Percentiles rank a stretch among this genome's conserved stretches.
Conservation (phyloP, 306 rosid genomes). For the Canavalia gladiata region DNA sequence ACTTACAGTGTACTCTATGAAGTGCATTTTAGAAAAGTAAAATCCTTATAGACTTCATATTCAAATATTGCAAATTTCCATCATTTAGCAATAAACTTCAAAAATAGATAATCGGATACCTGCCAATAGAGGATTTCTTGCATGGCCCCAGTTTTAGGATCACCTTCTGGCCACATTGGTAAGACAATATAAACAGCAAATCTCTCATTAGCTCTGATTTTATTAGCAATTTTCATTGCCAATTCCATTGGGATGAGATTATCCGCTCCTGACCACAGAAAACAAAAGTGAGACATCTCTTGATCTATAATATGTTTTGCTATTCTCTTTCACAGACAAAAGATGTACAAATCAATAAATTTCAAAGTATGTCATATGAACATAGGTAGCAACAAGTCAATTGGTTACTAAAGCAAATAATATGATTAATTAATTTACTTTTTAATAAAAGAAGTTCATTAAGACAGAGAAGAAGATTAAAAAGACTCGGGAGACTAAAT, state of each 20-base stretch:
- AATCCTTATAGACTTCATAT: conserved; percentile 27
- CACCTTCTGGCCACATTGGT: conserved; percentile 99
- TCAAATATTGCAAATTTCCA: conserved; percentile 23
- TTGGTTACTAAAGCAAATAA: conserved; percentile 20
- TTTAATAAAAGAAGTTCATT: background rate
- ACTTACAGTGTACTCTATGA: conserved; percentile 25
- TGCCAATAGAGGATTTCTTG: conserved; percentile 99
- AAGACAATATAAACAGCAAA: conserved; percentile 83
- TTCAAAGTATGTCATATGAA: conserved; percentile 34
- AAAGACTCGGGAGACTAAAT: conserved; percentile 24
- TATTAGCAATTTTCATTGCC: conserved; percentile 88
- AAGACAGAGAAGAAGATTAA: background rate
- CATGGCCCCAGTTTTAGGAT: conserved; percentile 77
- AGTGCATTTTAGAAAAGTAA: conserved; percentile 26
- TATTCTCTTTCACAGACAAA: conserved; percentile 12
- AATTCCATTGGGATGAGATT: conserved; percentile 96
- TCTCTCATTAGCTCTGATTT: conserved; percentile 88
- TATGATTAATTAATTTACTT: background rate
- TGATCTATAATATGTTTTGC: background rate
- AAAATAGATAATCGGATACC: conserved; percentile 59
- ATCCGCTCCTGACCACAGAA: conserved; percentile 82
- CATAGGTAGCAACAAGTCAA: conserved; percentile 11
- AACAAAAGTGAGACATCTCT: conserved; percentile 39
- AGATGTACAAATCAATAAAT: conserved; percentile 35
- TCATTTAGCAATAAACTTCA: conserved; percentile 39